phyloP scores from a whole-genome alignment of 2,329 filamentous ascomycete species.

The Trichothecium sympodiale region DNA sequence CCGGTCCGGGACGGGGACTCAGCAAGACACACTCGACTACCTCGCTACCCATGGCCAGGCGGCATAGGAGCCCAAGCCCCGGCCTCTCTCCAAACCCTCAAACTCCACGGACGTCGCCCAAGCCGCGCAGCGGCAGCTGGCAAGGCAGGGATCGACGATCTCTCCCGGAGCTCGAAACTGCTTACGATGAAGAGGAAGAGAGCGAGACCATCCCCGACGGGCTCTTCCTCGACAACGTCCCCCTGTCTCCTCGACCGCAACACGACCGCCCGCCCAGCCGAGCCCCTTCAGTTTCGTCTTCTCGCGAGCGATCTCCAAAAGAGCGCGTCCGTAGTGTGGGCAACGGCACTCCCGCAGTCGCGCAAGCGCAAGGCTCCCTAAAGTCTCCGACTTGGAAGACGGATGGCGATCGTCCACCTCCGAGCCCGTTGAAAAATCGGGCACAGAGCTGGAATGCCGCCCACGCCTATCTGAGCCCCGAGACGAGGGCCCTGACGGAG shows the following conservation, averaged over 20 bases:
- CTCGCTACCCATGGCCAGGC: conserved; percentile 24
- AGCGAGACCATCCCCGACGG: conserved; percentile 71
- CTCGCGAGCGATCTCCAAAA: conserved; percentile 36
- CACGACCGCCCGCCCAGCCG: conserved; percentile 43
- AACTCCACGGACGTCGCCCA: conserved; percentile 26
- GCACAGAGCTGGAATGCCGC: conserved; percentile 68
- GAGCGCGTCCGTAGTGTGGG: conserved; percentile 44
- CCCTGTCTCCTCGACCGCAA: conserved; percentile 61
- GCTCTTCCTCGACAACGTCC: conserved; percentile 69
- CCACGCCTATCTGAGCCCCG: conserved; percentile 55
- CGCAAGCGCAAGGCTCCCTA: conserved; percentile 47
- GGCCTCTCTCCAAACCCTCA: conserved; percentile 31
- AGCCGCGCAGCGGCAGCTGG: conserved; percentile 56
- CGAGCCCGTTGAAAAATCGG: conserved; percentile 37
- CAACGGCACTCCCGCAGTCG: conserved; percentile 52
- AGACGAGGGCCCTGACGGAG: conserved; percentile 65
- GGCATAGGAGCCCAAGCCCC: conserved; percentile 38
- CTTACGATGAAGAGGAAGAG: conserved; percentile 61
- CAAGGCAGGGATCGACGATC: conserved; percentile 58
- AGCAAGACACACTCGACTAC: conserved; percentile 19
- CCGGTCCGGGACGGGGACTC: conserved; percentile 11
- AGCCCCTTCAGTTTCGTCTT: conserved; percentile 40
- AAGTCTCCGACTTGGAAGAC: conserved; percentile 45
- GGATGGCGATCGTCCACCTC: conserved; percentile 24
- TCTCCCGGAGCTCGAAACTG: conserved; percentile 58